phyloP scores from a whole-genome alignment of 202 grass and related monocot genomes.

The Zizania palustris region DNA sequence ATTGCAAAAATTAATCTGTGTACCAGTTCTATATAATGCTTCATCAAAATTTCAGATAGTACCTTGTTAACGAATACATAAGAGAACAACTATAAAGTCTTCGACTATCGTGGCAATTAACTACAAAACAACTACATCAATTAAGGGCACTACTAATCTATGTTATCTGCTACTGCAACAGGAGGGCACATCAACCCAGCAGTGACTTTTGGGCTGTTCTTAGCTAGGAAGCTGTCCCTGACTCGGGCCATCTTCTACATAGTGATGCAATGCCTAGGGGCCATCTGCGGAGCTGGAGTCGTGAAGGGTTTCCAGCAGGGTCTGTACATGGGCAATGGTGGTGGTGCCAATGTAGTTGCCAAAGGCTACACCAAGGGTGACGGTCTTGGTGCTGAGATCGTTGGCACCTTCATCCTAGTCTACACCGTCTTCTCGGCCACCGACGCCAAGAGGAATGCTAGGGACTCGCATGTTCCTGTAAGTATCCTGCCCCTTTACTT shows the following conservation, averaged over 20 bases:
- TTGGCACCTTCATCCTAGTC: conserved; percentile 86
- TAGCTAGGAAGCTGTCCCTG: conserved; percentile 89
- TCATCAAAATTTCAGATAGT: conserved; percentile 6
- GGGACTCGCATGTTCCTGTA: conserved; percentile 95
- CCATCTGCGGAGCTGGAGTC: conserved; percentile 89
- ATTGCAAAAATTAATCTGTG: background rate
- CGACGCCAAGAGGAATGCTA: conserved; percentile 90
- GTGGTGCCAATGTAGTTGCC: conserved; percentile 80
- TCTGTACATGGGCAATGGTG: conserved; percentile 72
- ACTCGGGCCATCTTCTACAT: conserved; percentile 93
- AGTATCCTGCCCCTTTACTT: conserved; percentile 31
- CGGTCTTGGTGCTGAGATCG: conserved; percentile 84
- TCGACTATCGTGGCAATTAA: background rate
- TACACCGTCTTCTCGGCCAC: conserved; percentile 96
- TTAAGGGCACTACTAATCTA: conserved; percentile 23
- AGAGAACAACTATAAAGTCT: background rate
- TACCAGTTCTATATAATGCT: conserved; percentile 12
- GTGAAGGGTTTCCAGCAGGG: conserved; percentile 91
- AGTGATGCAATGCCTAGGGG: conserved; percentile 90
- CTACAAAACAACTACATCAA: background rate
- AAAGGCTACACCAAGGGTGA: conserved; percentile 80
- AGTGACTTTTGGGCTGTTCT: conserved; percentile 87
- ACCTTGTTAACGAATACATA: background rate
- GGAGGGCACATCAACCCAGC: conserved; percentile 97
- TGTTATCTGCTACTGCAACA: conserved; percentile 39